Base-by-base conservation (phyloP, 2,329 filamentous ascomycete species). In the Periconia macrospinosa region DNA sequence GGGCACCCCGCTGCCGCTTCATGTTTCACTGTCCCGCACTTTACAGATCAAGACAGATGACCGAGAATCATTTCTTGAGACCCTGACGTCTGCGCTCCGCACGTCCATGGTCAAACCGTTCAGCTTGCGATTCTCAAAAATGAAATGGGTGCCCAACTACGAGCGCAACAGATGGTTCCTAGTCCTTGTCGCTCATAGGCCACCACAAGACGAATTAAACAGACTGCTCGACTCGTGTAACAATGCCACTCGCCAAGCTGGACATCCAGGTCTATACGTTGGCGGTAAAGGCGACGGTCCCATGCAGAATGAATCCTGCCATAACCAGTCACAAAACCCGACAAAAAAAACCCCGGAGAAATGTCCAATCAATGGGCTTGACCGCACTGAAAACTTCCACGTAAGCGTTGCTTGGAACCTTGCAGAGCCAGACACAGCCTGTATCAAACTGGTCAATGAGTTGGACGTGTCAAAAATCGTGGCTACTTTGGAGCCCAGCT, bases 21-120 rank as follows among this genome's bases (percentile, higher is more conserved):
- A 99, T 74, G 86, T 99, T 66, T 96, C 92, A 62, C 82, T 99
- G 7, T 97, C 94, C 8, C 83, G 91, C 6, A 89, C 94, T 0
- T 78, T 97, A 47, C 82, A 86, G 13, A 83, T 99, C 30, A 78
- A 79, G 45, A 92, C 90, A 0, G 80, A 86, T n/a, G 81, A 88
- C 58, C 91, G 90, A 61, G 84, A 88, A 27, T 62, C 59, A 0
- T 97, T 96, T 67, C 76, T 89, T 6, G 74, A 81, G 5, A 72
- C 74, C 0, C 70, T 96, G 6, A 70, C 9, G 61, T 88, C 52
- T 54, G 71, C 46, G 54, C 47, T 68, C 50, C 58, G 59, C 30
- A 67, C 58, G 59, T 67, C 79, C 73, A 61, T 82, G 76, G 45
- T 82, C 70, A 19, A 81, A 81, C 65, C 82, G 68, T 87, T 81